Evolutionary conservation across 1,139 yeast genomes (phyloP).

Genomic region (Taiozyma sp.): DNA sequence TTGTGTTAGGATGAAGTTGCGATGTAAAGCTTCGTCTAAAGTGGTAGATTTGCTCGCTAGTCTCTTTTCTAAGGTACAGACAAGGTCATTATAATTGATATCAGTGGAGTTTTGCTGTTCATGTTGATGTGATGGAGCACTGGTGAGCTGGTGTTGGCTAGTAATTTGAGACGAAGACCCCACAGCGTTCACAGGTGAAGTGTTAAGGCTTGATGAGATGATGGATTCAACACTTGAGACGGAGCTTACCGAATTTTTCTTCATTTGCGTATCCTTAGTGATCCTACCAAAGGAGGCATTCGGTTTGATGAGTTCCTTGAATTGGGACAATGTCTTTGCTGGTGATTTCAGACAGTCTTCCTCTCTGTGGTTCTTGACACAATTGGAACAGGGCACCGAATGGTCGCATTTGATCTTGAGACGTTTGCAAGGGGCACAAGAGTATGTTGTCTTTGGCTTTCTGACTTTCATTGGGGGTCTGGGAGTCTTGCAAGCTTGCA

Average conservation of each 20-base stretch:
- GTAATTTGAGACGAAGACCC: background rate
- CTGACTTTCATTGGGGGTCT: constrained; percentile 1
- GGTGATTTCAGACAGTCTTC: constrained; percentile 14
- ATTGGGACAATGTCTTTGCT: constrained; percentile 13
- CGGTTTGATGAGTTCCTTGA: constrained; percentile 15
- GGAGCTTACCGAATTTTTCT: constrained; percentile 3
- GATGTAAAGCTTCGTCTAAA: constrained; percentile 4
- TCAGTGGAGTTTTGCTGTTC: background rate
- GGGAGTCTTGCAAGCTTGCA: too few species aligned
- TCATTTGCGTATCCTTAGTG: background rate
- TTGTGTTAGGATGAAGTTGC: background rate
- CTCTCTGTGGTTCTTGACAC: constrained; percentile 9
- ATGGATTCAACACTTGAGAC: background rate
- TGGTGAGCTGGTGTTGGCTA: too few species aligned
- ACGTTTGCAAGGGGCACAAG: constrained; percentile 17
- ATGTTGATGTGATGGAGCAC: background rate
- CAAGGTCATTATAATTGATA: background rate
- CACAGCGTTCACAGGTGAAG: background rate
- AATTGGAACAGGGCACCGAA: constrained; percentile 14
- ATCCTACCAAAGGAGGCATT: constrained; percentile 16
- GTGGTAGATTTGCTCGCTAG: background rate
- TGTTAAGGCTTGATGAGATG: background rate
- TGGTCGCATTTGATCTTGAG: constrained; percentile 18
- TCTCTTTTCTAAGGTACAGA: background rate
- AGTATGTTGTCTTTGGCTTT: constrained; percentile 12